Base-by-base conservation (phyloP, 176 grass and related monocot species). In the Eleusine coracana region DNA sequence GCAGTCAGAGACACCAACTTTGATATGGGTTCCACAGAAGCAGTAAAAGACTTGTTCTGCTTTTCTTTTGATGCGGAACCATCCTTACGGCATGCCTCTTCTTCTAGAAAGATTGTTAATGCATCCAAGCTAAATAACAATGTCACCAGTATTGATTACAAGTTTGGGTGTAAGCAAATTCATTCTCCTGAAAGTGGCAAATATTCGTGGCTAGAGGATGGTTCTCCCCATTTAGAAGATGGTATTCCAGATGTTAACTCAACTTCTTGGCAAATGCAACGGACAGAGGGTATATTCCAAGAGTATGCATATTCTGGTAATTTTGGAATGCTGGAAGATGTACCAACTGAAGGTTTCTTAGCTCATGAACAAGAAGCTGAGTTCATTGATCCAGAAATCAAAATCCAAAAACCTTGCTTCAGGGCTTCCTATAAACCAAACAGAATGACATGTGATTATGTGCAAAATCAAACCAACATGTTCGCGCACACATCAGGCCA, bases 51-150 rank as follows among this genome's bases (percentile, higher is more conserved):
- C 64, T 54, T 34, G 0, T 16, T 18, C 3, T 49, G 23, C 59
- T 87, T 90, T 89, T 88, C 82, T 71, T 86, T 74, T 31, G 71
- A 92, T 75, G 51, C 76, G 78, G 84, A 92, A 74, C 80, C 87
- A 85, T 80, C 76, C 18, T 73, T 66, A 81, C 71, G 61, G 41
- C 51, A 78, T 34, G 27, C 15, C 55, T 70, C 74, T 77, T 81
- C 75, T 85, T 77, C 75, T 76, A 66, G 80, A 31, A 27, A 40
- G 67, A 78, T 86, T 75, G 17, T 28, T 56, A 51, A 71, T 79
- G 58, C 68, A 82, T 77, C 46, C 39, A 7, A 39, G 18, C 42
- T 28, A n/a, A 31, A 44, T 82, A 52, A 61, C 31, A 79, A 60
- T 75, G 60, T 84, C 56, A 41, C 18, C 80, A 80, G n/a, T 59